These are phyloP conservation scores for Trichophyton rubrum DNA, from an alignment of 2,329 filamentous ascomycete species.

Conservation along the genomic window DNA sequence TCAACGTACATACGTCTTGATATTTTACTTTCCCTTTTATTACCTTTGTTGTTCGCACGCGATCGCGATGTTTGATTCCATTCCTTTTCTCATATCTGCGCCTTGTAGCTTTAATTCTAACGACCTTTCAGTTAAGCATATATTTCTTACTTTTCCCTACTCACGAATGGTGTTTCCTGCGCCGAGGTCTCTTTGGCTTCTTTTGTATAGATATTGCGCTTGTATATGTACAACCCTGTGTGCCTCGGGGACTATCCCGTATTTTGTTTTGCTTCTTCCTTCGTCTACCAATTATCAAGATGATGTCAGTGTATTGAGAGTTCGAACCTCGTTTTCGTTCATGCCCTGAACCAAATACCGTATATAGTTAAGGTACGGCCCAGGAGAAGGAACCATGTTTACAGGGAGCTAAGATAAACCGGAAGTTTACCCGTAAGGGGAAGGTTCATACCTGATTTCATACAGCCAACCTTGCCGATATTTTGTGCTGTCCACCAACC, in stretches of 20 bases:
- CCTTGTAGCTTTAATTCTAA: slow-evolving; percentile 2
- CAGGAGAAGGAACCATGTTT: background rate
- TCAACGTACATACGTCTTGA: background rate
- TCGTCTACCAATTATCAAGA: background rate
- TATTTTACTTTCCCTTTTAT: background rate
- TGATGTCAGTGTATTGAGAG: no score
- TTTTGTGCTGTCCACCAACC: background rate
- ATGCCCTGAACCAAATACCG: background rate
- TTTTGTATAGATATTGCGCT: background rate
- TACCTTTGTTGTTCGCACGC: background rate
- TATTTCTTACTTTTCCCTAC: background rate
- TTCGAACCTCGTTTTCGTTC: background rate
- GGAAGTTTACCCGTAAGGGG: background rate
- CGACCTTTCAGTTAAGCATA: background rate
- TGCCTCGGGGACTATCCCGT: background rate
- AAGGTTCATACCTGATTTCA: background rate
- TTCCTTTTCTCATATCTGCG: background rate
- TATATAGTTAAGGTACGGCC: background rate
- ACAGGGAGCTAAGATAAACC: background rate
- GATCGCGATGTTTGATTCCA: background rate
- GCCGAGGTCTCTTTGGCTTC: background rate
- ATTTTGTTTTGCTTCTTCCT: background rate
- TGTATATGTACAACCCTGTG: background rate
- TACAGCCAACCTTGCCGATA: background rate
- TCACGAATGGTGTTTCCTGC: background rate